These are phyloP conservation scores for Chamaenerion angustifolium DNA, from an alignment of 345 rosid genomes.

Conservation along the genomic window DNA sequence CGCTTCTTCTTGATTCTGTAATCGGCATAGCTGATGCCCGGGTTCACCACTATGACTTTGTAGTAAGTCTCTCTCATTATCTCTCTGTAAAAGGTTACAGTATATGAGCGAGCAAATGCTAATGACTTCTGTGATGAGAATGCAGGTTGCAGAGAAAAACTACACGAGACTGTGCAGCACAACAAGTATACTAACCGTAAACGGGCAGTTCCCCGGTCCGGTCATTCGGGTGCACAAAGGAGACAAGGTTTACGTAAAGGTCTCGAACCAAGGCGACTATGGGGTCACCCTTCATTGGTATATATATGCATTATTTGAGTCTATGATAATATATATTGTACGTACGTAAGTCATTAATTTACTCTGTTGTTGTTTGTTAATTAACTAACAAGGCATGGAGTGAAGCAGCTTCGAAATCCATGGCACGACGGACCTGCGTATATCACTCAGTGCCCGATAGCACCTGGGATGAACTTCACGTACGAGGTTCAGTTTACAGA, in stretches of 20 bases:
- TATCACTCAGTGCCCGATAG: slow-evolving; percentile 17
- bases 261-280: slow-evolving; percentile 10
- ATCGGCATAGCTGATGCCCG: background rate
- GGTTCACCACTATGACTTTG: background rate
- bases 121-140: background rate
- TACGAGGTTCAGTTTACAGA: slow-evolving; percentile 12
- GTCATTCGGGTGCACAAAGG: slow-evolving; percentile 13
- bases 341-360: background rate
- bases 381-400: slow-evolving; percentile 14
- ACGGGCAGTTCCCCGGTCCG: slow-evolving; percentile 22
- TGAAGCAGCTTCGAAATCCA: slow-evolving; percentile 14
- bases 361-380: background rate
- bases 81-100: no score
- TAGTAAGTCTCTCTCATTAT: background rate
- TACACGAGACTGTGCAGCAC: slow-evolving; percentile 18
- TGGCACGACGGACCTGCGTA: slow-evolving; percentile 21
- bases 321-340: background rate
- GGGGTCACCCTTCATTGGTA: slow-evolving; percentile 24
- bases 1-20: background rate
- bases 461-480: slow-evolving; percentile 8
- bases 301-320: no score
- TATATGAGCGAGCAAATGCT: no score
- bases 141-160: slow-evolving; percentile 12
- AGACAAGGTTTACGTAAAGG: slow-evolving; percentile 12
- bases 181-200: slow-evolving; percentile 21